Conservation (phyloP, 176 grass and related monocot genomes). For the Eremochloa ophiuroides region DNA sequence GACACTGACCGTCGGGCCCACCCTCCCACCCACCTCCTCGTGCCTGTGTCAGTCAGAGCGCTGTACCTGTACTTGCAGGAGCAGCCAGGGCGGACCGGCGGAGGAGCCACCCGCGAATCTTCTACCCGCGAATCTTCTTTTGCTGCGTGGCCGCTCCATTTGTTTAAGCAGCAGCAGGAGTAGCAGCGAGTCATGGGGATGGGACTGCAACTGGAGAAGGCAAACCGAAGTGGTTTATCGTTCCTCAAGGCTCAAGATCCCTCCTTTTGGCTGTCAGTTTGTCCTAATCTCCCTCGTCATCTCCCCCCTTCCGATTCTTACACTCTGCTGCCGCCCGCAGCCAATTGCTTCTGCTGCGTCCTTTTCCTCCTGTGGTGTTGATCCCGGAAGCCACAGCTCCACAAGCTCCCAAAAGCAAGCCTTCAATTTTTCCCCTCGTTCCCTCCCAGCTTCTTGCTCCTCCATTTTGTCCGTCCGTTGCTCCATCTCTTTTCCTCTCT, state of each 20-base stretch:
- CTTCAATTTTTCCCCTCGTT: background rate
- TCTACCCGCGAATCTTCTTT: slow-evolving; percentile 40
- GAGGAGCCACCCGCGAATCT: slow-evolving; percentile 38
- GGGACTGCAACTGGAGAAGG: background rate
- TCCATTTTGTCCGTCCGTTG: background rate
- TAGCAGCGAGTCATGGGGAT: background rate
- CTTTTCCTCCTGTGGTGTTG: background rate
- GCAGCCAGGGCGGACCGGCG: background rate
- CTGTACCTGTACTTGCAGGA: slow-evolving; percentile 21
- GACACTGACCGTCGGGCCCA: background rate
- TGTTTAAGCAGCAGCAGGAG: slow-evolving; percentile 13
- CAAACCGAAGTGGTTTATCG: background rate
- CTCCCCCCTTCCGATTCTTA: background rate
- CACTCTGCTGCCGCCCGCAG: background rate
- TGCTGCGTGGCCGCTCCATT: slow-evolving; percentile 9
- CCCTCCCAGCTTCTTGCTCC: background rate
- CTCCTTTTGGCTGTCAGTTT: background rate
- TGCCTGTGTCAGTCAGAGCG: slow-evolving; percentile 31
- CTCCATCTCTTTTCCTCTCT: background rate
- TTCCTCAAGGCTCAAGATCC: slow-evolving; percentile 23
- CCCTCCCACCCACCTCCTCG: slow-evolving; percentile 16
- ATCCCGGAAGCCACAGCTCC: background rate
- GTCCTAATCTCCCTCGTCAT: background rate
- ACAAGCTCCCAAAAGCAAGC: slow-evolving; percentile 2
- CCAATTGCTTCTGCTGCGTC: background rate